Evolutionary conservation across 805 yeast genomes (phyloP), one percentile per base, ranked within the genome.

Genomic region (Clavispora santaluciae): DNA sequence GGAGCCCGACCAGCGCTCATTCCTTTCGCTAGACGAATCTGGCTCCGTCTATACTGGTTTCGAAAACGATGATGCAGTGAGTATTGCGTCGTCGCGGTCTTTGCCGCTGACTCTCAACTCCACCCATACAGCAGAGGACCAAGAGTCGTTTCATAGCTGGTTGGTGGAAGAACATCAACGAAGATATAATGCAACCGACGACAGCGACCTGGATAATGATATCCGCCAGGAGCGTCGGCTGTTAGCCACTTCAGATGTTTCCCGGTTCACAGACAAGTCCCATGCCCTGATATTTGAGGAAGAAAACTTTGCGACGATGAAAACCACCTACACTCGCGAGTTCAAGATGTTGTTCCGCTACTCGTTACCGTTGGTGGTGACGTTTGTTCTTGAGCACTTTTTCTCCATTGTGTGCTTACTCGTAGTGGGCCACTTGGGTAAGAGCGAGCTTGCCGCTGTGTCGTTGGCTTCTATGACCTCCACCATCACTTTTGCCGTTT

Each of bases 381-480:
- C 75, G 5, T 70, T 69, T 42, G 55, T 70, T 17, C 51, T 70
- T 33, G 74, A 70, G 51, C 74, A 70, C 47, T 57, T 69, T 42
- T 69, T 69, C 51, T 62, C 71, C 23, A 64, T 69, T 18, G 70
- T 70, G 15, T 61, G 70, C 36, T 51, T 70, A 37, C 48, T 70
- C 21, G 74, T 69, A 26, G 75, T 69, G 31, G 75, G 75, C 2
- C 73, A 68, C 46, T 52, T 70, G 41, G 75, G 75, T 11, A 68
- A 66, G 31, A 63, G 56, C 35, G 74, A 69, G 52, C 60, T 70
- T 42, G 75, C 73, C 0, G 73, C 75, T 3, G 73, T 69, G 2
- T 68, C 73, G 8, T 56, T 70, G 34, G 75, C 68, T 0, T 58
- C 70, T 12, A 70, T 70, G 75, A 60, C 71, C 3, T 58, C 72